Evolutionary conservation across 2,329 filamentous ascomycete genomes (phyloP), one percentile per base, ranked within the genome.

Genomic region (Camptophora hylomeconis): DNA sequence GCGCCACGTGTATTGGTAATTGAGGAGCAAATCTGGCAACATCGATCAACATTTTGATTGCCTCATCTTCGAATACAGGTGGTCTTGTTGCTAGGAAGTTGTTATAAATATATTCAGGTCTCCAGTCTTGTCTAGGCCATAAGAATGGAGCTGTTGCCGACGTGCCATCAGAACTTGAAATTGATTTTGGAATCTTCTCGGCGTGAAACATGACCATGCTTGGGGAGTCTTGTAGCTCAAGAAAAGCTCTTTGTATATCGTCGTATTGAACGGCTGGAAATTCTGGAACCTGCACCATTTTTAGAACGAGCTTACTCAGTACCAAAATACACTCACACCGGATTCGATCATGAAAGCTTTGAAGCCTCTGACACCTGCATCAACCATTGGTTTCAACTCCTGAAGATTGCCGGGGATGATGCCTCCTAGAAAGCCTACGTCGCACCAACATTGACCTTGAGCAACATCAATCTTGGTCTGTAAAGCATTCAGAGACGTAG

Each of bases 181-280:
- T 80, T 11, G 83, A 81, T n/a, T n/a, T n/a, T 11, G 87, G 84
- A 8, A 92, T 76, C 84, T 94, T 95, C 56, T 98, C 89, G 32
- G 89, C 89, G 51, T 98, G 89, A 61, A 98, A 98, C 87, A 98
- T 95, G 45, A 95, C 73, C 0, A 84, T 92, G 2, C 89, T 95
- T 11, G 82, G 69, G 30, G 76, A 69, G 44, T 82, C 74, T 36
- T 80, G 80, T 37, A 98, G 69, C 25, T 78, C 80, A 17, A 64
- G 62, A 70, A 98, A 86, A 23, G 80, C 86, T 20, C 79, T 68
- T 1, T 70, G 63, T 33, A 95, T 80, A 52, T 95, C 89, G 9
- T 58, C 53, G 1, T 80, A 68, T 0, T 79, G 79, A 11, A 95
- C 77, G 16, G 84, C 83, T 0, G 89, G 89, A 52, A 98, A 98